Evolutionary conservation across 345 rosid genomes (phyloP).

Genomic region (Bretschneidera sinensis): DNA sequence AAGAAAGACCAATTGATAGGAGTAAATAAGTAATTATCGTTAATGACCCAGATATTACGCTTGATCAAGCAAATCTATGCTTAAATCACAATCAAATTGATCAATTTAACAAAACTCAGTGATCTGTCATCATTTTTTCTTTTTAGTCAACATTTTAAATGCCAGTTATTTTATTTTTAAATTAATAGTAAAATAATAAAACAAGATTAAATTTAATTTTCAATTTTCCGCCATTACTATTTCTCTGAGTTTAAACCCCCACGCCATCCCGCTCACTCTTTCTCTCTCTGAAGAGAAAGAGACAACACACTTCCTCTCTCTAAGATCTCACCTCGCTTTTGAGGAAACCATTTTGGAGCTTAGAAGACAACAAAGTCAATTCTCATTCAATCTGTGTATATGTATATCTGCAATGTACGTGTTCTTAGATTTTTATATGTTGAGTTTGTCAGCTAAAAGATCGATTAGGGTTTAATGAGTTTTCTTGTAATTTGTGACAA

Average conservation of each 20-base stretch:
- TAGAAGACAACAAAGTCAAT: background rate
- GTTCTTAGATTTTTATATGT: background rate
- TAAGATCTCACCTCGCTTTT: background rate
- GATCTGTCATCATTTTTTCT: background rate
- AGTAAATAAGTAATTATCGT: no score
- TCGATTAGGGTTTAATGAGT: background rate
- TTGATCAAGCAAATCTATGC: background rate
- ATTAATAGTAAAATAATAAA: no score
- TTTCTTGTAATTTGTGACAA: no score
- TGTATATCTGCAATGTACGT: background rate
- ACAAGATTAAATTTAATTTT: no score
- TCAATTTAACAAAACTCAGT: background rate
- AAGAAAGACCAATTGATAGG: no score
- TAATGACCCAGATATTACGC: background rate
- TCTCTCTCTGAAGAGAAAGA: no score
- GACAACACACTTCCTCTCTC: no score
- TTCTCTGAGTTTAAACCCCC: background rate
- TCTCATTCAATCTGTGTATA: background rate
- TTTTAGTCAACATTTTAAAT: no score
- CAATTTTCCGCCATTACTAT: background rate
- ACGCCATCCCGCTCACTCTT: background rate
- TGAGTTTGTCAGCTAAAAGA: background rate
- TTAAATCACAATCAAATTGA: background rate
- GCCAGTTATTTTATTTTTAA: no score
- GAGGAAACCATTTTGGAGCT: background rate